Evolutionary conservation across 208 protist species (phyloP).

Genomic region (Naegleria lovaniensis): DNA sequence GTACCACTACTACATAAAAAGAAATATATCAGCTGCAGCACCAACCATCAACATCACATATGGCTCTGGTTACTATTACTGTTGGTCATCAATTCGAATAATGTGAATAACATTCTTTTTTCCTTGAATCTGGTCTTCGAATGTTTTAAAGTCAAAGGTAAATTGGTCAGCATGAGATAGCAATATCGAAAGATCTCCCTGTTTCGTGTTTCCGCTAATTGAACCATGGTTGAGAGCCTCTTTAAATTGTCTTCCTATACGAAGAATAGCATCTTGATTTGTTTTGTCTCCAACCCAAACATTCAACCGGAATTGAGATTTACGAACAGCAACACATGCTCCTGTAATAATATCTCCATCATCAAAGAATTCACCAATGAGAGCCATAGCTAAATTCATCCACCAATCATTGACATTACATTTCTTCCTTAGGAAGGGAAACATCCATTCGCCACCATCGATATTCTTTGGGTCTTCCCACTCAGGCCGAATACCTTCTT

Average conservation of each 20-base stretch:
- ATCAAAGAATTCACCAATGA: constrained; percentile 7
- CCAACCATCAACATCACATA: no score
- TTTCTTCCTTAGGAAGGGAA: not conserved
- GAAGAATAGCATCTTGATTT: not conserved
- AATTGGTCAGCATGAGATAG: not conserved
- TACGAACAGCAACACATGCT: not conserved
- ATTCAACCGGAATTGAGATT: not conserved
- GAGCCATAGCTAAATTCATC: not conserved
- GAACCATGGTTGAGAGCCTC: not conserved
- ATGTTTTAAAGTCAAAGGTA: not conserved
- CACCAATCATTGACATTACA: constrained; percentile 8
- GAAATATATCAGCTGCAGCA: no score
- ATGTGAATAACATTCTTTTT: not conserved
- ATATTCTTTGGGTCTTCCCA: constrained; percentile 86
- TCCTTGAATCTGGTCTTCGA: not conserved
- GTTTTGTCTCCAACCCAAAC: not conserved
- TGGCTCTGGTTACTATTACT: not conserved
- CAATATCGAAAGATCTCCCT: not conserved
- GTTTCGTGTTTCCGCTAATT: not conserved
- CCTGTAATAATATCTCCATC: not conserved
- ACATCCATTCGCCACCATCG: constrained; percentile 52
- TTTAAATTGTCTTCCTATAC: constrained; percentile 1
- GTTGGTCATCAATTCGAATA: not conserved
- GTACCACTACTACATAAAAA: no score
- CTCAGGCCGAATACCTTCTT: constrained; percentile 84